Conservation (phyloP, 2,329 filamentous ascomycete genomes). For the Myriangium duriaei region DNA sequence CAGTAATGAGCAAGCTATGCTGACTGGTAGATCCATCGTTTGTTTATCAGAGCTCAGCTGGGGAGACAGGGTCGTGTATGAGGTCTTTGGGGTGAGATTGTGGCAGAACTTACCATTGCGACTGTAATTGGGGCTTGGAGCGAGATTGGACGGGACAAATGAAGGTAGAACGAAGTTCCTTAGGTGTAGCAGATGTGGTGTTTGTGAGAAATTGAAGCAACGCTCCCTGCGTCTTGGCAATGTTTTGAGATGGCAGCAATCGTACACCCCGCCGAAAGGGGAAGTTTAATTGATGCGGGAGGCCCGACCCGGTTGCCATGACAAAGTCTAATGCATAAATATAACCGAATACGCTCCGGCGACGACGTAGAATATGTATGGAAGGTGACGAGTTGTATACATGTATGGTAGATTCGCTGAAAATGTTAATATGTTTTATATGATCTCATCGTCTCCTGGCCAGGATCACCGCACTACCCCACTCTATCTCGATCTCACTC, state of each 20-base stretch:
- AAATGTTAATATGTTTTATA: too few relatives aligned
- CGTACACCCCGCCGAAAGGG: constrained; percentile 1
- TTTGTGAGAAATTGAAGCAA: background rate
- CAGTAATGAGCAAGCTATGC: too few relatives aligned
- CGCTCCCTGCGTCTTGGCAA: constrained; percentile 1
- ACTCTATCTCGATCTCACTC: constrained; percentile 44
- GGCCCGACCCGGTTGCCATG: constrained; percentile 3
- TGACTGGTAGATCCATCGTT: background rate
- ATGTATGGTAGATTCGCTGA: too few relatives aligned
- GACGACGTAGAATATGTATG: too few relatives aligned
- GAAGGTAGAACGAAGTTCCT: background rate
- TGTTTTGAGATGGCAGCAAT: constrained; percentile 4
- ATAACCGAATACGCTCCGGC: too few relatives aligned
- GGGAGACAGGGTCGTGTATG: background rate
- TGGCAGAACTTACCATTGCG: background rate
- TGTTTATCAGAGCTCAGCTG: background rate
- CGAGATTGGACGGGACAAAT: background rate
- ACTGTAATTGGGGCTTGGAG: background rate
- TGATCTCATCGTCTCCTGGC: constrained; percentile 35
- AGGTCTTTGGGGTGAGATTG: background rate
- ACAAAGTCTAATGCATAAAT: background rate
- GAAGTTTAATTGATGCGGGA: constrained; percentile 4
- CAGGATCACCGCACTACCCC: constrained; percentile 49
- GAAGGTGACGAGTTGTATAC: too few relatives aligned
- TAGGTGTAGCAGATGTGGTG: background rate